Evolutionary conservation across 164 flowering plant species (phyloP).

Genomic region (Echeveria elegans): DNA sequence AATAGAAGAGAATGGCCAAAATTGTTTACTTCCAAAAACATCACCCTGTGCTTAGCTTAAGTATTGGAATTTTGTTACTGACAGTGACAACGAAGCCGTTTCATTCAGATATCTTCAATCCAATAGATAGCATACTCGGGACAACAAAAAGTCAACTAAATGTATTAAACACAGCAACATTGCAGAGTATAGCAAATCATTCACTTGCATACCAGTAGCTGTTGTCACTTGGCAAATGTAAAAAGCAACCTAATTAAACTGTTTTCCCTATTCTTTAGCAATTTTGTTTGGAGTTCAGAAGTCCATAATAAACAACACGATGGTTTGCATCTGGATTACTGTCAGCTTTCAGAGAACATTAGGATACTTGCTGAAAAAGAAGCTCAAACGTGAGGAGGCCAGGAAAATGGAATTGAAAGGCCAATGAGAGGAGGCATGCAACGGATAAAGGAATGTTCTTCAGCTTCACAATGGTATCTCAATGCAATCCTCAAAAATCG

Average conservation of each 20-base stretch:
- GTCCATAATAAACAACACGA: neutral
- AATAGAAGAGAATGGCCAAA: neutral
- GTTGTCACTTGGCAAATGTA: no score
- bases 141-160: no score
- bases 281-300: neutral
- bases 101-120: no score
- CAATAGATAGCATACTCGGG: neutral
- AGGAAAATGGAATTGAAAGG: neutral
- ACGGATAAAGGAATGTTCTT: neutral
- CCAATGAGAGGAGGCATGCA: neutral
- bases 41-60: neutral
- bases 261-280: neutral
- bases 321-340: neutral
- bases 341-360: neutral
- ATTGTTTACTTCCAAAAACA: neutral
- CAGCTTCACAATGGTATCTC: neutral
- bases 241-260: no score
- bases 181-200: no score
- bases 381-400: neutral
- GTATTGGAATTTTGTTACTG: neutral
- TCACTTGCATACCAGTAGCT: no score
- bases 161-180: no score
- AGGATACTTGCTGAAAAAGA: neutral
- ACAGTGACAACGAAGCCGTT: no score
- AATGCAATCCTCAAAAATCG: neutral